Evolutionary conservation across 192 early-diverging fungal genomes (phyloP), one percentile per base, ranked within the genome.

Genomic region (Coemansia reversa): DNA sequence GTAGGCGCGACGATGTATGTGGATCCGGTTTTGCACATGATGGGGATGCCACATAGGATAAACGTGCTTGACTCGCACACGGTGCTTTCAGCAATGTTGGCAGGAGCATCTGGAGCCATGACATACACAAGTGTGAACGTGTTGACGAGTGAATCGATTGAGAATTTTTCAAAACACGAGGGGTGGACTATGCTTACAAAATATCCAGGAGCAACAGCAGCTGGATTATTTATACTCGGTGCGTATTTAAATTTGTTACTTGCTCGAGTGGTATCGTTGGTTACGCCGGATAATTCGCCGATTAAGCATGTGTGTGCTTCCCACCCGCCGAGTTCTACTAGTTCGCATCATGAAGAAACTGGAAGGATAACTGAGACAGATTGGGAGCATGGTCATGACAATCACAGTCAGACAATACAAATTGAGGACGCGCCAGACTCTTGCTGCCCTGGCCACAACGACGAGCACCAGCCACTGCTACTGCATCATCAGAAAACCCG

Each of bases 21-120:
- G 18, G 75, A 78, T 52, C 75, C 75, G 5, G 19, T 78, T 48
- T 63, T 78, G 42, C 75, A 78, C 39, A 54, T 55, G 55, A 28
- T 69, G n/a, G 75, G 75, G 18, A 39, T 69, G 28, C 28, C 69
- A 29, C 58, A 29, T 14, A 23, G 51, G 50, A 60, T 59, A 22
- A 78, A 72, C 63, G 22, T 79, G 20, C 76, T 79, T 7, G 76
- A 79, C 20, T 79, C 76, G 51, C 71, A 79, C 50, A 66, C 65
- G 19, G 70, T 73, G 12, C 61, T 79, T 11, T 73, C 71, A n/a
- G 70, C 63, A 27, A 25, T 79, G 71, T 65, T 79, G 33, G 59
- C 76, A 0, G 60, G 67, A 0, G 70, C 76, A 16, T 74, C 76
- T 2, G 76, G 76, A 23, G 72, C 72, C 20, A 79, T 79, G 76